Conservation (phyloP, 257 asterid genomes). For the Cordia subcordata region DNA sequence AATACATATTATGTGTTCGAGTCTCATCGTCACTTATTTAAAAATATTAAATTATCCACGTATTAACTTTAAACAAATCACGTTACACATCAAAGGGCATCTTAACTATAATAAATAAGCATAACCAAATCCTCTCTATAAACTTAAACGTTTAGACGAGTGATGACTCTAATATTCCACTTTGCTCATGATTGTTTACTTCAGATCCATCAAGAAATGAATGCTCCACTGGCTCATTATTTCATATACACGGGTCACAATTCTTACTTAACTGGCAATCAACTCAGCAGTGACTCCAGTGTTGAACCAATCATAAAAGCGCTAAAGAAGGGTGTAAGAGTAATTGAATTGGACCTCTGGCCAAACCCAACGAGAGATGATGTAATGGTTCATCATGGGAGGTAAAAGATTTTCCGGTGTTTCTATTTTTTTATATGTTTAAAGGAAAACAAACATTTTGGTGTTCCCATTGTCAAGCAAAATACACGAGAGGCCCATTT, state of each 20-base stretch:
- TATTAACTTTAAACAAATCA: no score
- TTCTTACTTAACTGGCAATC: constrained; percentile 24
- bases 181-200: neutral
- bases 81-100: no score
- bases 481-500: no score
- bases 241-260: constrained; percentile 23
- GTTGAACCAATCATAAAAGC: constrained; percentile 18
- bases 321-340: constrained; percentile 22
- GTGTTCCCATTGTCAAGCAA: no score
- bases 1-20: no score
- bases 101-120: no score
- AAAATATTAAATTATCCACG: no score
- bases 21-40: no score
- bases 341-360: constrained; percentile 27
- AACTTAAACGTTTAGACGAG: no score
- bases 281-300: constrained; percentile 19
- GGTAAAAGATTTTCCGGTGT: constrained; percentile 10
- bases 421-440: neutral
- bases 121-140: no score
- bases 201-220: constrained; percentile 25
- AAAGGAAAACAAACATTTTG: no score
- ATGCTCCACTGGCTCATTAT: constrained; percentile 21
- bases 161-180: no score
- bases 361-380: constrained; percentile 13
- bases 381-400: constrained; percentile 19